These are phyloP conservation scores for Podospora bellae-mahoneyi DNA, from an alignment of 495 filamentous ascomycete genomes.

Conservation along the genomic window DNA sequence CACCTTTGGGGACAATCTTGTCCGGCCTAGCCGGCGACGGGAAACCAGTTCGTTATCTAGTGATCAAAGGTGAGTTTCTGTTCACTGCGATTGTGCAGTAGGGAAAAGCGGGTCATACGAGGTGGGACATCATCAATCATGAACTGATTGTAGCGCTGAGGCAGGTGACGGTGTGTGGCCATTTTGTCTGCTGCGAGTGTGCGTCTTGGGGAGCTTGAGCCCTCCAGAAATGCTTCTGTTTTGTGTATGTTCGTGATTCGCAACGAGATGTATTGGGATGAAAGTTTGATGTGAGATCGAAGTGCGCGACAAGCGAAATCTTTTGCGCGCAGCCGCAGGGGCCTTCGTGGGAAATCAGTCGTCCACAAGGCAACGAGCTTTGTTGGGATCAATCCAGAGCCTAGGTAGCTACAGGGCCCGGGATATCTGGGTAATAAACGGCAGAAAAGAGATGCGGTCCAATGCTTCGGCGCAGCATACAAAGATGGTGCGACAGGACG, in stretches of 20 bases:
- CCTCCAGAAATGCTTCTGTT: too few relatives aligned
- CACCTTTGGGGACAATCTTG: slow-evolving; percentile 77
- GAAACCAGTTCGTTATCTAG: slow-evolving; percentile 78
- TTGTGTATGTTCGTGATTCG: not conserved
- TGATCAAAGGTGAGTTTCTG: slow-evolving; percentile 29
- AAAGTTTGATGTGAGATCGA: not conserved
- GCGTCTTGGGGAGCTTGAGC: not conserved
- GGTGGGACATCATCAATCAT: slow-evolving; percentile 69
- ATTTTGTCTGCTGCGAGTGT: slow-evolving; percentile 39
- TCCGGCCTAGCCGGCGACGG: slow-evolving; percentile 86
- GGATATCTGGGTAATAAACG: not conserved
- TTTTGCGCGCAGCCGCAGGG: slow-evolving; percentile 33
- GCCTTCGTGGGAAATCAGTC: slow-evolving; percentile 8
- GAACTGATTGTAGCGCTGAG: slow-evolving; percentile 70
- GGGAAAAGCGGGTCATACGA: slow-evolving; percentile 39
- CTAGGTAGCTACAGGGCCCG: not conserved
- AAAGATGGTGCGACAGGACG: not conserved
- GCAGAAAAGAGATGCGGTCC: slow-evolving; percentile 2
- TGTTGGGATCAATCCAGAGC: not conserved
- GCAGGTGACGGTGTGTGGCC: slow-evolving; percentile 59
- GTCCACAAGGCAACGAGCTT: slow-evolving; percentile 7
- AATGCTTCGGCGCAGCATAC: slow-evolving; percentile 9
- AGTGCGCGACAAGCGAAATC: slow-evolving; percentile 28
- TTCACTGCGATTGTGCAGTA: slow-evolving; percentile 26
- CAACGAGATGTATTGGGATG: not conserved